Evolutionary conservation across 2,329 filamentous ascomycete genomes (phyloP), one percentile per base, ranked within the genome.

Genomic region (Helminthosporium solani): DNA sequence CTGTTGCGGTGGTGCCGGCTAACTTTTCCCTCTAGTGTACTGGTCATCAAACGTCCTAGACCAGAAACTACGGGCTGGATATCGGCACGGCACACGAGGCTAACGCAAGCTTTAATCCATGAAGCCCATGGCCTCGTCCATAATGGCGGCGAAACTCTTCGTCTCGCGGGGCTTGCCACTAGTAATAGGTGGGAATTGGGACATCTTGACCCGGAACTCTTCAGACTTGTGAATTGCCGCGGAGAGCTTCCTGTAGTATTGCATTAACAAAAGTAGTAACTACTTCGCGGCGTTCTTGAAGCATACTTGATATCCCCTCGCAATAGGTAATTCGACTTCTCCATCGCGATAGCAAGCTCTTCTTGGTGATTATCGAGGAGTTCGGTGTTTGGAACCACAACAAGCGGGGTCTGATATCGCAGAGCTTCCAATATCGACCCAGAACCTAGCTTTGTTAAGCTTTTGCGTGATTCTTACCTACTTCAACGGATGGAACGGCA

Each of bases 361-460:
- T 83, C 80, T 70, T 99, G 94, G 66, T 99, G 94, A 61, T 99
- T 92, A 63, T 95, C 85, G 58, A 96, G 79, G 0, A 99, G 79
- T 6, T 77, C 76, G 1, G 83, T 79, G 67, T 99, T 99, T 2
- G 92, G 88, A 2, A 99, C 90, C 1, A 96, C 89, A 40, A 99
- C 80, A n/a, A 97, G 75, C 2, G 88, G 85, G 0, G 90, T 75
- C 12, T 83, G 81, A 42, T 87, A 75, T 34, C 88, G 83, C 52
- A 95, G 81, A 0, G 85, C 89, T 66, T 91, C 90, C 0, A 97
- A 78, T 21, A 97, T 90, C 2, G 89, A 90, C 7, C 94, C 94
- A 11, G 92, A 91, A 14, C 92, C 91, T 96, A 41, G 14, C 21
- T 33, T 7, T 28, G 33, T 54, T 21, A 56, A 42, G 35, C 41